Evolutionary conservation across 306 rosid species (phyloP).

Genomic region (Geum urbanum): DNA sequence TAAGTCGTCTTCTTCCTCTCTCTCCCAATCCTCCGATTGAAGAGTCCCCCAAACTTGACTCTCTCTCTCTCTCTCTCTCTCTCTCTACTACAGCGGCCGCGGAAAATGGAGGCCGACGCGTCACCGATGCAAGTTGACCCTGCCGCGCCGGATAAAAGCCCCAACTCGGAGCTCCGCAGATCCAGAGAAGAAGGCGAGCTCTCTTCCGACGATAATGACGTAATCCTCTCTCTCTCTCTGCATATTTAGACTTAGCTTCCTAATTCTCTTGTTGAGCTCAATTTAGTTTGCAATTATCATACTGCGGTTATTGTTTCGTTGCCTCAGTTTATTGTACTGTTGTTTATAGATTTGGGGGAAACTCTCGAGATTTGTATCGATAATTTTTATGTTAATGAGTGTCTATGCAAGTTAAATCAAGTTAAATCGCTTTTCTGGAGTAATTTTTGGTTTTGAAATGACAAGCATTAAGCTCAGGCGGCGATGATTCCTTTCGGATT

Average conservation of each 20-base stretch:
- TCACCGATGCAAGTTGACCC: conserved; percentile 18
- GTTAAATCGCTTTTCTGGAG: neutral
- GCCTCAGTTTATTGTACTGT: neutral
- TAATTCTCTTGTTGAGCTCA: neutral
- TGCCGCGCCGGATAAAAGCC: conserved; percentile 16
- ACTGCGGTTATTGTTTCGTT: neutral
- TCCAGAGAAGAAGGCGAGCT: conserved; percentile 88
- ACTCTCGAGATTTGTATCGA: neutral
- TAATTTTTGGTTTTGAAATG: too few relatives aligned
- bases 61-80: neutral
- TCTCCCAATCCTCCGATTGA: neutral
- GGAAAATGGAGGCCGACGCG: conserved; percentile 33
- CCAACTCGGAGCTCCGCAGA: conserved; percentile 29
- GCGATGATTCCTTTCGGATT: too few relatives aligned
- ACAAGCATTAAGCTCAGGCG: too few relatives aligned
- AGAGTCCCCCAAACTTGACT: neutral
- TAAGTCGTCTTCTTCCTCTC: too few relatives aligned
- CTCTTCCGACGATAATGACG: conserved; percentile 53
- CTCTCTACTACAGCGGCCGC: neutral
- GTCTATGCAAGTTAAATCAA: too few relatives aligned
- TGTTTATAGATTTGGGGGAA: neutral
- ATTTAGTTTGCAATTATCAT: neutral
- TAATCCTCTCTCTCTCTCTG: conserved; percentile 12
- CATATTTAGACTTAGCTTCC: too few relatives aligned
- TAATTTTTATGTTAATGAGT: neutral